phyloP scores from a whole-genome alignment of 1,139 yeast species.

The Hansenula lynferdii region DNA sequence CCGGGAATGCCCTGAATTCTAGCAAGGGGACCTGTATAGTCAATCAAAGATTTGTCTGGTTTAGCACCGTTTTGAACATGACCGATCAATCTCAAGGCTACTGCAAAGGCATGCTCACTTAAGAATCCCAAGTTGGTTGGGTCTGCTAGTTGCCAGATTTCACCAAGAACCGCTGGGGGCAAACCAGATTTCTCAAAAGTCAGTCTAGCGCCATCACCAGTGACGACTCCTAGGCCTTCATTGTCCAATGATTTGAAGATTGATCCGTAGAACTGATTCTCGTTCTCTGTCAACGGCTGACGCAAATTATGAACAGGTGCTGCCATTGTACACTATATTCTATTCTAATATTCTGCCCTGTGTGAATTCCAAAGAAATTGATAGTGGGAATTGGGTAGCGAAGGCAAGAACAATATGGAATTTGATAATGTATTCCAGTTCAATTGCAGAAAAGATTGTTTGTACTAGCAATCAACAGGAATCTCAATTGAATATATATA shows the following conservation, averaged over 20 bases:
- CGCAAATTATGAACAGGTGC: conserved; percentile 17
- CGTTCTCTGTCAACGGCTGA: conserved; percentile 66
- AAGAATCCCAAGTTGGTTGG: conserved; percentile 79
- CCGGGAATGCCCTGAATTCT: conserved; percentile 35
- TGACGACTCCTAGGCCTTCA: conserved; percentile 73
- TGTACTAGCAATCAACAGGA: no score
- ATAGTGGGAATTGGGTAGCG: neutral
- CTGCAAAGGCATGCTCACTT: conserved; percentile 75
- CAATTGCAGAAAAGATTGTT: no score
- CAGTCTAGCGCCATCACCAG: conserved; percentile 87
- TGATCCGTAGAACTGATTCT: conserved; percentile 65
- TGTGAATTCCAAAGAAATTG: neutral
- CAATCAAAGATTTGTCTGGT: conserved; percentile 46
- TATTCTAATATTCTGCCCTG: neutral
- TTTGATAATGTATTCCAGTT: no score
- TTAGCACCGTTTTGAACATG: conserved; percentile 75
- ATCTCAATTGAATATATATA: no score
- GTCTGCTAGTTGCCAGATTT: conserved; percentile 93
- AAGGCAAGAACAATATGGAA: neutral
- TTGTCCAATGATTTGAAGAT: conserved; percentile 78
- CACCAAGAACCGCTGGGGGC: conserved; percentile 74
- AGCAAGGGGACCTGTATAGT: conserved; percentile 55
- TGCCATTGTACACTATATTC: neutral
- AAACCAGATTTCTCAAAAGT: conserved; percentile 85
- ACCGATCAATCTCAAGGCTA: conserved; percentile 86